Base-by-base conservation (phyloP, 495 filamentous ascomycete genomes). In the Tuber aestivum region DNA sequence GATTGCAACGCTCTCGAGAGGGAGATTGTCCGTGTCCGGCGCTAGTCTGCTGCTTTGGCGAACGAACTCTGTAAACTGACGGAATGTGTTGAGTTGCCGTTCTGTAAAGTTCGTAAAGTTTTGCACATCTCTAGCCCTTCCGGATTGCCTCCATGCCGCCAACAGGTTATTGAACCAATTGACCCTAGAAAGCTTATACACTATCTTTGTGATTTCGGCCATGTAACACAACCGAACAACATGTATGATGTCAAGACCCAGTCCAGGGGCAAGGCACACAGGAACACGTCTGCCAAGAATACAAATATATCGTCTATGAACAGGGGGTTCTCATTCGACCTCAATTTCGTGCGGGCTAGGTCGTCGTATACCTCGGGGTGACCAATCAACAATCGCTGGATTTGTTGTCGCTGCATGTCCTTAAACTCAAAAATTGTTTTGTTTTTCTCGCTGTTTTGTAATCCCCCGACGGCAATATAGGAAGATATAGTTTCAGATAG, bases 141-240 rank as follows among this genome's bases (percentile, higher is more conserved):
- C 69, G 48, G 73, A 72, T 16, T 75, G 76, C 16, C 78, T 81
- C 75, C 78, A 74, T 27, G 35, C 74, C 12, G 77, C 70, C 79
- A 86, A 85, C 37, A 76, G 83, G 23, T 80, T 78, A 7, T 83
- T 82, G 56, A 32, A 35, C 56, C 56, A 65, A 35, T 18, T 35
- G 56, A 3, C 56, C 20, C 56, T 65, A 45, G 85, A 81, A 65
- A 84, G 82, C 72, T 86, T 87, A 72, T 87, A 83, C 8, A 85
- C 86, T 40, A 91, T 77, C 84, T 97, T 95, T 68, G 94, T 90
- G 68, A 98, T 89, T 84, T 99, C 95, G 41, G 93, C 93, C 50
- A 96, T 87, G 82, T 97, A 97, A 85, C 95, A 98, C 74, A 97
- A 87, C 20, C 92, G 92, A 41, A 98, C 85, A 23, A 98, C 80